A percentile compares a stretch with the other conserved stretches of the same genome.
These are phyloP conservation scores for Grosmannia penicillata DNA, from an alignment of 2,329 filamentous ascomycete species.

Conservation along the genomic window DNA sequence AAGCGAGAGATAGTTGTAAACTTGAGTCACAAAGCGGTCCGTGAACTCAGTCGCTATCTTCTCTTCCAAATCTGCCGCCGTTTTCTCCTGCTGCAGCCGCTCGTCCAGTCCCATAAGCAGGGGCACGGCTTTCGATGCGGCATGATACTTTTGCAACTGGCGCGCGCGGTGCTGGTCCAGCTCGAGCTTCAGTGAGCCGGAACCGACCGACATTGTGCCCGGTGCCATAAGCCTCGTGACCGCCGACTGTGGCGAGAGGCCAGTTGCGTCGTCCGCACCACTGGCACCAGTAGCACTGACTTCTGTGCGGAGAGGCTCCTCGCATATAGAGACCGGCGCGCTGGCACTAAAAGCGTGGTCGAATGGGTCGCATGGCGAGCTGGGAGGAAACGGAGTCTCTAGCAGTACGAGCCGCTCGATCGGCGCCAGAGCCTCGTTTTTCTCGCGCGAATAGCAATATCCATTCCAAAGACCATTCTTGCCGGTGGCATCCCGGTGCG, in stretches of 20 bases:
- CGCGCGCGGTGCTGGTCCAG: constrained; percentile 7
- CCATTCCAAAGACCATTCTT: constrained; percentile 63
- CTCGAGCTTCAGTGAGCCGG: neutral
- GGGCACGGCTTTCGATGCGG: constrained; percentile 22
- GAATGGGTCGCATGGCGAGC: constrained; percentile 27
- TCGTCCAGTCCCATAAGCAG: constrained; percentile 37
- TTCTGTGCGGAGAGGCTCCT: constrained; percentile 19
- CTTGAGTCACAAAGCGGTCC: constrained; percentile 80
- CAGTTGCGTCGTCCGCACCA: neutral
- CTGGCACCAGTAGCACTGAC: neutral
- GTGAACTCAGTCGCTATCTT: constrained; percentile 54
- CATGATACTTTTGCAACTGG: constrained; percentile 9
- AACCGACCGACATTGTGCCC: constrained; percentile 11
- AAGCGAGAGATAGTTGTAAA: constrained; percentile 91
- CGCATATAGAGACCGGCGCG: constrained; percentile 19
- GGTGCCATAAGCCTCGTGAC: neutral
- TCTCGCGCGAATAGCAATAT: constrained; percentile 38
- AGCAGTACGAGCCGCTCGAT: constrained; percentile 34
- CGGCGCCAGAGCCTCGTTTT: constrained; percentile 23
- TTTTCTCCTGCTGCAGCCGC: constrained; percentile 33
- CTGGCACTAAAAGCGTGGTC: constrained; percentile 21
- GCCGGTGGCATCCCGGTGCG: constrained; percentile 39
- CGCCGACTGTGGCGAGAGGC: neutral
- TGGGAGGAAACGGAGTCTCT: constrained; percentile 30
- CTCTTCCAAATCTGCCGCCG: constrained; percentile 32